Conservation (phyloP, 306 rosid species). For the Geum urbanum region DNA sequence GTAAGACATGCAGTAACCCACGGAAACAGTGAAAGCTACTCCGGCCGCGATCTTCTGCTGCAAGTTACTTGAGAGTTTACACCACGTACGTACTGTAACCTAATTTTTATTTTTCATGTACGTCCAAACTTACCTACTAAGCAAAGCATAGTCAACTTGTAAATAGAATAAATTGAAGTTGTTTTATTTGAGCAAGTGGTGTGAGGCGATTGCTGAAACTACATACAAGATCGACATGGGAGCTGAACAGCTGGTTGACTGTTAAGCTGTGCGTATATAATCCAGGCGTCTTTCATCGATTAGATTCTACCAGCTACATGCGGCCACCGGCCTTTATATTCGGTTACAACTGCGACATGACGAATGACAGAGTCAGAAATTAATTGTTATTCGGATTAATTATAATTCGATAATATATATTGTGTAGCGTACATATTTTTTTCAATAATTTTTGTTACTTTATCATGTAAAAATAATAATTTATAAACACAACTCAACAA, state of each 20-base stretch:
- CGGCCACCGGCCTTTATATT: too few species aligned
- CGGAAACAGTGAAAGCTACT: not conserved
- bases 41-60: not conserved
- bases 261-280: too few species aligned
- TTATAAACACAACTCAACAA: too few species aligned
- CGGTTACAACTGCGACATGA: too few species aligned
- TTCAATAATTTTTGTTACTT: too few species aligned
- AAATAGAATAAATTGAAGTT: not conserved
- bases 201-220: not conserved
- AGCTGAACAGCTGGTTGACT: not conserved
- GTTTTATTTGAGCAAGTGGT: slow-evolving; percentile 2
- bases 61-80: not conserved
- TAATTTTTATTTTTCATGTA: not conserved
- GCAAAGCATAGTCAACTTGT: not conserved
- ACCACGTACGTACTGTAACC: not conserved
- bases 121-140: not conserved
- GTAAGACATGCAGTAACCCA: not conserved
- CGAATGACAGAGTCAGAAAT: too few species aligned
- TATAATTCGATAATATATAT: too few species aligned
- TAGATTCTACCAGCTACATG: too few species aligned
- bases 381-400: too few species aligned
- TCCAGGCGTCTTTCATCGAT: too few species aligned
- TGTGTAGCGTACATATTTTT: too few species aligned
- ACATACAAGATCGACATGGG: not conserved
- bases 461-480: too few species aligned